Evolutionary conservation across 306 rosid genomes (phyloP), one percentile per base, ranked within the genome.

Genomic region (Prunus kanzakura): DNA sequence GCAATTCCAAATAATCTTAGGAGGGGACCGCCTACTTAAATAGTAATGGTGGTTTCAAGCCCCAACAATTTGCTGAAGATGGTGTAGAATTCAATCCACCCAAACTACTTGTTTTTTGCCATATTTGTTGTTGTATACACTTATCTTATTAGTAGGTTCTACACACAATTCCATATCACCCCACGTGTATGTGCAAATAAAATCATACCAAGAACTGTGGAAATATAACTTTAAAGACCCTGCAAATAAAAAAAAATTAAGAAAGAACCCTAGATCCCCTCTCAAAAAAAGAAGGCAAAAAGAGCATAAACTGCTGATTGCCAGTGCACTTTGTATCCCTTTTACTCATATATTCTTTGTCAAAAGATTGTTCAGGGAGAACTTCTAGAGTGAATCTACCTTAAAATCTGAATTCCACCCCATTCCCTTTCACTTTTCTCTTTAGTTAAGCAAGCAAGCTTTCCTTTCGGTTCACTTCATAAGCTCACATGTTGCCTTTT

Each of bases 321-420:
- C 71, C 43, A 23, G 25, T 68, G 55, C 32, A 47, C 68, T 29
- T 29, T 29, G 20, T 64, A 15, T 6, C n/a, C 20, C 51, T 47
- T 52, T 66, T 54, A 13, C 46, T 14, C 65, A 15, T 32, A 51
- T 3, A 7, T 49, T 47, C 58, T 74, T 77, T 73, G 55, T 12
- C 68, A 67, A 82, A 71, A 80, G 77, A 16, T 60, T 74, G 77
- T 64, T 73, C 49, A 77, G 50, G 14, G 51, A 71, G 54, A 64
- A 47, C 8, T 67, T 45, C 30, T 14, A 32, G 15, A 55, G 35
- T 63, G 75, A 72, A 78, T 62, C 76, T 35, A 55, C 51, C 16
- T 61, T 4, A 32, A 32, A 32, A 32, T 32, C 38, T 32, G 38
- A 32, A 32, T 32, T 52, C 30, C 23, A 72, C 52, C 57, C 0